A percentile compares a stretch with the other conserved stretches of the same genome.
Conservation (phyloP, 768 basidiomycete species). For the Gymnopilus dilepis region DNA sequence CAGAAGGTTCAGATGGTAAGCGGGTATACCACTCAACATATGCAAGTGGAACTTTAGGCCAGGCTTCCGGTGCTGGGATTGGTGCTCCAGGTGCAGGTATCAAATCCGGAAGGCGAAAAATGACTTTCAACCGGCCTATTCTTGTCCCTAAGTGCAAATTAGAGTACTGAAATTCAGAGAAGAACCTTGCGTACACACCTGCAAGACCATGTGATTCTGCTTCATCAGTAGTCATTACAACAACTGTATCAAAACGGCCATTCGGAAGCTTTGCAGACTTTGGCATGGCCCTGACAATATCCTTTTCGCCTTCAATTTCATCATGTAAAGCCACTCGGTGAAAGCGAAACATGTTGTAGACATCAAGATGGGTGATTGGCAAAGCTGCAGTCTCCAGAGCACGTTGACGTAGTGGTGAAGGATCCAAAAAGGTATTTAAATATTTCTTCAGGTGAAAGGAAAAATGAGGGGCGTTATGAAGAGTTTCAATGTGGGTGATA, state of each 20-base stretch:
- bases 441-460: conserved; percentile 24
- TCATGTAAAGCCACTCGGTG: conserved; percentile 22
- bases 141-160: conserved; percentile 18
- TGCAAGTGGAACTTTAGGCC: conserved; percentile 22
- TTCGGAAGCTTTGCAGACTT: neutral
- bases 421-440: conserved; percentile 30
- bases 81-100: neutral
- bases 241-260: conserved; percentile 28
- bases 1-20: neutral
- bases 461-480: conserved; percentile 28
- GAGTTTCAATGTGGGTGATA: conserved; percentile 6
- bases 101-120: conserved; percentile 25
- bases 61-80: conserved; percentile 18
- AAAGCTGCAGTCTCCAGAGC: neutral
- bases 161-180: neutral
- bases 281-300: conserved; percentile 24
- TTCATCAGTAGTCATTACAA: conserved; percentile 18
- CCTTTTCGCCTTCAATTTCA: conserved; percentile 11
- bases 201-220: conserved; percentile 24
- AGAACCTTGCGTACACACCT: conserved; percentile 9
- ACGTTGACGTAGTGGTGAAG: neutral
- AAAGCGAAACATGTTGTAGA: conserved; percentile 28
- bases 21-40: conserved; percentile 26
- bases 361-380: conserved; percentile 24
- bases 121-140: conserved; percentile 28